Conservation (phyloP, 2,329 filamentous ascomycete species). For the Pseudogymnoascus sp. region DNA sequence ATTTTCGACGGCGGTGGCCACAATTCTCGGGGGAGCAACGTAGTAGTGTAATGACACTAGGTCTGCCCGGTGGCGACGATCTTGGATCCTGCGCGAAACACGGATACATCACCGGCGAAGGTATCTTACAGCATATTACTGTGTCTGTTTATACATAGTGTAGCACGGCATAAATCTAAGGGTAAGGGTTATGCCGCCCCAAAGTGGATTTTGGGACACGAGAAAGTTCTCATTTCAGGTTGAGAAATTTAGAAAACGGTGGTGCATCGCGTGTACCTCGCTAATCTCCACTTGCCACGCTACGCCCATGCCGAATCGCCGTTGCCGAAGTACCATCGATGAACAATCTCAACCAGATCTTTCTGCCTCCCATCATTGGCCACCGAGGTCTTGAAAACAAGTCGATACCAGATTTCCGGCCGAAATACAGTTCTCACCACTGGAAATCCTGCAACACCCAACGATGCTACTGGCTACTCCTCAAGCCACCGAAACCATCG, state of each 20-base stretch:
- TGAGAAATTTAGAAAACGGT: neutral
- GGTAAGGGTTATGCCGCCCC: constrained; percentile 4
- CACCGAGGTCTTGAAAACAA: neutral
- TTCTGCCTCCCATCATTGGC: neutral
- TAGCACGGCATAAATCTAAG: neutral
- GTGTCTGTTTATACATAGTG: neutral
- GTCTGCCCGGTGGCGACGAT: neutral
- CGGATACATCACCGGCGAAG: neutral
- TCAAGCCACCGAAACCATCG: neutral
- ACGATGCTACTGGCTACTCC: neutral
- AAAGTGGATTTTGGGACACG: neutral
- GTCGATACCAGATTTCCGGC: neutral
- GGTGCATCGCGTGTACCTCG: neutral
- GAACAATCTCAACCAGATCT: neutral
- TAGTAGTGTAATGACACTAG: neutral
- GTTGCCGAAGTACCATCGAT: constrained; percentile 5
- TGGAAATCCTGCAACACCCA: neutral
- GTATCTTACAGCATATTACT: neutral
- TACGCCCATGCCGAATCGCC: neutral
- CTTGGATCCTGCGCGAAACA: neutral
- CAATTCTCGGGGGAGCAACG: constrained; percentile 1
- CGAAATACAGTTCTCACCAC: neutral
- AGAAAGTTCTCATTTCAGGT: constrained; percentile 1
- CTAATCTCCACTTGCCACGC: neutral
- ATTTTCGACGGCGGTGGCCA: constrained; percentile 3